A percentile compares a stretch with the other conserved stretches of the same genome.
These are phyloP conservation scores for Gentiana macrophylla DNA, from an alignment of 257 asterid species.

Conservation along the genomic window DNA sequence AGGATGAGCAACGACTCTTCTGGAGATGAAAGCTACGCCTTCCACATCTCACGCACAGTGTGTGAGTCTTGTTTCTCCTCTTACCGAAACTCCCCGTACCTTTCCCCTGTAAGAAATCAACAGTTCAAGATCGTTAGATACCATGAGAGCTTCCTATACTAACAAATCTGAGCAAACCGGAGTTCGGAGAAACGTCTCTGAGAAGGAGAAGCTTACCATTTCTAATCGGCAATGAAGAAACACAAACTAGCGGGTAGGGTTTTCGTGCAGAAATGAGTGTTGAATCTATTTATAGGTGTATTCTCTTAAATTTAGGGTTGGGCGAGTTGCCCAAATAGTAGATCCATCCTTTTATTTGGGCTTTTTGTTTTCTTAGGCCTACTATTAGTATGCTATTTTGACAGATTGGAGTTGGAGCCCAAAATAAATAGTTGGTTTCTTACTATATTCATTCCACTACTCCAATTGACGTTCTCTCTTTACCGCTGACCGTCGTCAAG, in stretches of 20 bases:
- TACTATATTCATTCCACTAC: too few relatives aligned
- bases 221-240: not conserved
- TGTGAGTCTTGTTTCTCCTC: constrained; percentile 24
- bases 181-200: not conserved
- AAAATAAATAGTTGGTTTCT: too few relatives aligned
- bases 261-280: not conserved
- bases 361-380: not conserved
- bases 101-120: constrained; percentile 11
- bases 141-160: not conserved
- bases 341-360: too few relatives aligned
- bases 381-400: too few relatives aligned
- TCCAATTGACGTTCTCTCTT: too few relatives aligned
- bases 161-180: not conserved
- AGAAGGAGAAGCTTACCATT: not conserved
- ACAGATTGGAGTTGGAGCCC: too few relatives aligned
- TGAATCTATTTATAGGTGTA: not conserved
- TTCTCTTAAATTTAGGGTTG: constrained; percentile 5
- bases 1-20: constrained; percentile 22
- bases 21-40: constrained; percentile 23
- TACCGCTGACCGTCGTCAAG: too few relatives aligned
- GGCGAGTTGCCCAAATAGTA: too few relatives aligned
- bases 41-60: constrained; percentile 23
- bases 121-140: too few relatives aligned
- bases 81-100: constrained; percentile 22
- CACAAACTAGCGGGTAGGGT: not conserved